Conservation (phyloP, 2,329 filamentous ascomycete species). For the Cordyceps pruinosa region DNA sequence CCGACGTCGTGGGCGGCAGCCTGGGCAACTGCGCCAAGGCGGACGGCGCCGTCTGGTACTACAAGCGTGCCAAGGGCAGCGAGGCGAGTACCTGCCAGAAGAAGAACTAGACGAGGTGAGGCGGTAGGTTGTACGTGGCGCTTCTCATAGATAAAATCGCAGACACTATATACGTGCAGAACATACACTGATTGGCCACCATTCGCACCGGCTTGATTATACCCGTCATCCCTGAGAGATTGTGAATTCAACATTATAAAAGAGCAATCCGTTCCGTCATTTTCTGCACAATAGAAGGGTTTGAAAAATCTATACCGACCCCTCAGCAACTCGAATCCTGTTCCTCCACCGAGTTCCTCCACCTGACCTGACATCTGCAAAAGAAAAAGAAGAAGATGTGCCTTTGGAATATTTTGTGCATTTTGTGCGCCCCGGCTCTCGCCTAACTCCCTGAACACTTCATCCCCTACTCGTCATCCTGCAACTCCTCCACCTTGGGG, state of each 20-base stretch:
- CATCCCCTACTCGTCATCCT: slow-evolving; percentile 38
- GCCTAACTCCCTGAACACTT: background rate
- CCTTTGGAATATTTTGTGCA: background rate
- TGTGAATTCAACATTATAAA: background rate
- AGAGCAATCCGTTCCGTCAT: background rate
- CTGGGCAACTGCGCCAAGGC: slow-evolving; percentile 49
- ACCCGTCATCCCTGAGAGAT: background rate
- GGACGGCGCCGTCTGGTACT: slow-evolving; percentile 47
- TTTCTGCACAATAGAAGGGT: background rate
- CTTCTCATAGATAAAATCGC: background rate
- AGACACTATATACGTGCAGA: background rate
- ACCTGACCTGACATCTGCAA: background rate
- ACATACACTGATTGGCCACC: background rate
- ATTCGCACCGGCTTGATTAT: background rate
- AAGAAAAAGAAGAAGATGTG: background rate
- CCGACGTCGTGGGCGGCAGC: slow-evolving; percentile 40
- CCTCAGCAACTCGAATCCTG: background rate
- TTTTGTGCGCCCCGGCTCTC: background rate
- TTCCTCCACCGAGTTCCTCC: background rate
- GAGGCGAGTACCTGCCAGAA: slow-evolving; percentile 15
- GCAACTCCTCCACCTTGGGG: slow-evolving; percentile 47
- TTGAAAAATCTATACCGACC: slow-evolving; percentile 2
- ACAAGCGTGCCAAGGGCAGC: slow-evolving; percentile 36
- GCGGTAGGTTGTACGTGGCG: background rate
- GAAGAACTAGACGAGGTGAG: background rate